Percentiles rank a stretch among this genome's conserved stretches.
These are phyloP conservation scores for Neonectria hederae DNA, from an alignment of 2,329 filamentous ascomycete genomes.

Conservation along the genomic window DNA sequence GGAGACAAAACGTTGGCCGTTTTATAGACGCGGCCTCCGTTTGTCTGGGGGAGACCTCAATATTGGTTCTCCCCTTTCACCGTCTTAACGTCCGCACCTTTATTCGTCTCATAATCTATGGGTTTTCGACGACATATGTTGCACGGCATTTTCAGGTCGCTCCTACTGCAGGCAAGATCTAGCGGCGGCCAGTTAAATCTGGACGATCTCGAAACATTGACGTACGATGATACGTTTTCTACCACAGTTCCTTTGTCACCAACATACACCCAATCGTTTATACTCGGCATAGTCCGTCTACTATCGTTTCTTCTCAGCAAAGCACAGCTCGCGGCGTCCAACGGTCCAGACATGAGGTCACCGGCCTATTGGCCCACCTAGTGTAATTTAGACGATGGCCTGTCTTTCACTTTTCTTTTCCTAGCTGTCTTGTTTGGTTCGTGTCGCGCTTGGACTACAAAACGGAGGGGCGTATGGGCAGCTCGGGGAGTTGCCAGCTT, in stretches of 20 bases:
- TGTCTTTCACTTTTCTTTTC: slow-evolving; percentile 30
- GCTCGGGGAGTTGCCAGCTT: slow-evolving; percentile 18
- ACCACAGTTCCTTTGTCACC: slow-evolving; percentile 37
- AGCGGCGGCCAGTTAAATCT: slow-evolving; percentile 6
- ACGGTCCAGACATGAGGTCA: slow-evolving; percentile 30
- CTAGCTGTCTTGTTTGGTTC: slow-evolving; percentile 27
- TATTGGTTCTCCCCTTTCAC: neutral
- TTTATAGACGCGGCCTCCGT: neutral
- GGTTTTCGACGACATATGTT: slow-evolving; percentile 29
- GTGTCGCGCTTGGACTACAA: slow-evolving; percentile 38
- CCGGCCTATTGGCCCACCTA: slow-evolving; percentile 30
- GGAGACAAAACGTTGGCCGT: neutral
- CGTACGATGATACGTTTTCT: slow-evolving; percentile 39
- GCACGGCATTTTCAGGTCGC: slow-evolving; percentile 36
- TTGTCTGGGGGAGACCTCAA: neutral
- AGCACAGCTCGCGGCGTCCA: slow-evolving; percentile 42
- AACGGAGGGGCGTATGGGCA: slow-evolving; percentile 37
- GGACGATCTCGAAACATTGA: slow-evolving; percentile 23
- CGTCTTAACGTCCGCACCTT: slow-evolving; percentile 15
- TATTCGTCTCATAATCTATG: slow-evolving; percentile 20
- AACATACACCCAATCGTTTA: slow-evolving; percentile 31
- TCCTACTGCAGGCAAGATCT: slow-evolving; percentile 26
- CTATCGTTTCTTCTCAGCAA: slow-evolving; percentile 37
- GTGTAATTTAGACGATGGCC: slow-evolving; percentile 43
- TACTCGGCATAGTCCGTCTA: slow-evolving; percentile 24